These are phyloP conservation scores for Magnolia kwangsiensis DNA, from an alignment of 164 flowering plant species.

Conservation along the genomic window DNA sequence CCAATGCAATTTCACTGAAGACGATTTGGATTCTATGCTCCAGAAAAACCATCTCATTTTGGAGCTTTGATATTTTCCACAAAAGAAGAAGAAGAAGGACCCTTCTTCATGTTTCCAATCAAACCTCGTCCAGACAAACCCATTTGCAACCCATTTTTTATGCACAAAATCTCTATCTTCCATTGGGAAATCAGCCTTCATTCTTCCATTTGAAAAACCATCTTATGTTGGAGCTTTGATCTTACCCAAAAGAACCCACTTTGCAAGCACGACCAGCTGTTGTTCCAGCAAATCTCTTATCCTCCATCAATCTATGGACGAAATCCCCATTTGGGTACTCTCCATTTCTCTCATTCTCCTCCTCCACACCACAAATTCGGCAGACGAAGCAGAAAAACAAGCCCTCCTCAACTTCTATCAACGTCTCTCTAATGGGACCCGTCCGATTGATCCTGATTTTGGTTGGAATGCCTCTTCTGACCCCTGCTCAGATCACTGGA, in stretches of 20 bases:
- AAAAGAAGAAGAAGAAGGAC: too few species aligned
- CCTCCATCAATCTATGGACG: constrained; percentile 18
- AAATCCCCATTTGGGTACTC: constrained; percentile 26
- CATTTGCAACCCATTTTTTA: neutral
- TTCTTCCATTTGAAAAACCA: neutral
- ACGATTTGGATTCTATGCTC: neutral
- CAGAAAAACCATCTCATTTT: neutral
- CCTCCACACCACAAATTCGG: constrained; percentile 19
- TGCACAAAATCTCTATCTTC: neutral
- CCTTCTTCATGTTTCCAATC: neutral
- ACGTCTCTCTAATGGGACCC: constrained; percentile 15
- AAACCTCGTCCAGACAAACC: neutral
- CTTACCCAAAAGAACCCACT: neutral
- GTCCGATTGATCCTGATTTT: constrained; percentile 6
- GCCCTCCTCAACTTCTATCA: constrained; percentile 26
- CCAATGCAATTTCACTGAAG: neutral
- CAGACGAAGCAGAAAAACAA: constrained; percentile 19
- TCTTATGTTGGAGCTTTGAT: neutral
- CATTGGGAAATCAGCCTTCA: neutral
- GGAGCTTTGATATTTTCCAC: neutral
- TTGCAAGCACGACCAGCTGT: neutral
- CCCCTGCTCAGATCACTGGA: constrained; percentile 41
- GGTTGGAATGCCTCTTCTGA: constrained; percentile 40
- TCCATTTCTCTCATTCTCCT: constrained; percentile 27
- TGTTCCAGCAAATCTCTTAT: neutral